Conservation (phyloP, 139 green algal species). For the Chlorella sp. region DNA sequence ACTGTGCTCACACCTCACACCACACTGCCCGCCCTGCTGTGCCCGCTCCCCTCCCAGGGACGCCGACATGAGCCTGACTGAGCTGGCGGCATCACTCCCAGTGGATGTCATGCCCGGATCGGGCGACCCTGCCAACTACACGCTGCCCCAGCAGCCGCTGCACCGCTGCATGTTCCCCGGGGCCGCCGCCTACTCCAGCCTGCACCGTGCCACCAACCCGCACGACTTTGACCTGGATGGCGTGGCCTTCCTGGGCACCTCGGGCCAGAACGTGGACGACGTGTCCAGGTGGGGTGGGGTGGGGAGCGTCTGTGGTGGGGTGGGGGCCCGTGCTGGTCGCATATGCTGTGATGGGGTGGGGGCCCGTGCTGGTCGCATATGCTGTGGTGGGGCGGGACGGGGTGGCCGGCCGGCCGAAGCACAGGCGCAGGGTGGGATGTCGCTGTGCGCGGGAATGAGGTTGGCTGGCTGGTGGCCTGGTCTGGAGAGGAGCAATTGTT, state of each 20-base stretch:
- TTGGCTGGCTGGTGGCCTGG: too few relatives aligned
- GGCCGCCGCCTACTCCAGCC: conserved; percentile 55
- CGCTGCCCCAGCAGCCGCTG: conserved; percentile 97
- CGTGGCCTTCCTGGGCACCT: conserved; percentile 89
- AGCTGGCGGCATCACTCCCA: conserved; percentile 80
- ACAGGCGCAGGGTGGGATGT: background rate
- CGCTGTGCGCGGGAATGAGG: too few relatives aligned
- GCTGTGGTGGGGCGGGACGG: background rate
- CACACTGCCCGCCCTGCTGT: too few relatives aligned
- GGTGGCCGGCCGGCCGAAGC: background rate
- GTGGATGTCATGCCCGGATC: conserved; percentile 97
- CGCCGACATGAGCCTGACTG: conserved; percentile 71
- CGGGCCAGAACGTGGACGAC: conserved; percentile 95
- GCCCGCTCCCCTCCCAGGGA: conserved; percentile 58
- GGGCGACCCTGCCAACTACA: conserved; percentile 89
- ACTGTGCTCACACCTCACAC: too few relatives aligned
- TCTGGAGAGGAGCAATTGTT: too few relatives aligned
- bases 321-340: background rate
- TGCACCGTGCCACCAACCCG: conserved; percentile 88
- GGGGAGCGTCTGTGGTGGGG: background rate
- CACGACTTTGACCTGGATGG: conserved; percentile 86
- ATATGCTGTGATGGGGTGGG: background rate
- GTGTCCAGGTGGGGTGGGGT: conserved; percentile 29
- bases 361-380: background rate
- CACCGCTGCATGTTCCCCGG: conserved; percentile 88